A percentile compares a stretch with the other conserved stretches of the same genome.
Evolutionary conservation across 345 rosid genomes (phyloP).

Genomic region (Psidium guajava): DNA sequence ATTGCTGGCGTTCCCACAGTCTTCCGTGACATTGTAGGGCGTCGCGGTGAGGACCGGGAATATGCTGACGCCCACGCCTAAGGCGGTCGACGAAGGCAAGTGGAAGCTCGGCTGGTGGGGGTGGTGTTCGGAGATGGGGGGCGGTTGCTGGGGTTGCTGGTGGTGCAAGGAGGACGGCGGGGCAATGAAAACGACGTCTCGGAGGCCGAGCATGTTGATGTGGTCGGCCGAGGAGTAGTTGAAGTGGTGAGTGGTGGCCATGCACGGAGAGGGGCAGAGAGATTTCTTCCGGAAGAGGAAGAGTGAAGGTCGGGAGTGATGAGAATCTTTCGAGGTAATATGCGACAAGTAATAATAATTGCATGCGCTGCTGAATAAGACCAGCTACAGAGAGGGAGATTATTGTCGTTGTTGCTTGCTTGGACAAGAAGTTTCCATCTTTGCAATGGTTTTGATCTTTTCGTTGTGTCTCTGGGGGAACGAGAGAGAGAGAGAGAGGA

Average conservation of each 20-base stretch:
- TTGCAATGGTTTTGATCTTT: not conserved
- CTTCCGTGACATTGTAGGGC: conserved; percentile 2
- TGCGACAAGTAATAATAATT: not conserved
- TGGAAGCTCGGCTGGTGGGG: not conserved
- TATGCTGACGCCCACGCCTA: conserved; percentile 18
- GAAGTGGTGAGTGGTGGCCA: conserved; percentile 7
- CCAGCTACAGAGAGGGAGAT: not conserved
- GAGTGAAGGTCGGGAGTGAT: not conserved
- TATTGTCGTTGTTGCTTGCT: not conserved
- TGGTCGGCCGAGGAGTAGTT: conserved; percentile 12
- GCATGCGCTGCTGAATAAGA: not conserved
- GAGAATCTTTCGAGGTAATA: not conserved
- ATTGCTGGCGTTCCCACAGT: not conserved
- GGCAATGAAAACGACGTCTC: conserved; percentile 46
- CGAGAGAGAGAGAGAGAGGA: not conserved
- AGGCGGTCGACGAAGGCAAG: conserved; percentile 1
- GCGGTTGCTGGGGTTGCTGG: conserved; percentile 4
- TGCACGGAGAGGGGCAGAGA: not conserved
- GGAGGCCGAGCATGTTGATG: conserved; percentile 53
- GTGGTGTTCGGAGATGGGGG: conserved; percentile 5
- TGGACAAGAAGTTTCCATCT: not conserved
- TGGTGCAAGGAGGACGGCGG: conserved; percentile 23
- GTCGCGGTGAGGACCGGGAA: conserved; percentile 17
- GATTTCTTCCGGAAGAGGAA: not conserved
- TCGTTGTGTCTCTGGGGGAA: too few relatives aligned